Base-by-base conservation (phyloP, 2,329 filamentous ascomycete species). In the Neurospora crassa region DNA sequence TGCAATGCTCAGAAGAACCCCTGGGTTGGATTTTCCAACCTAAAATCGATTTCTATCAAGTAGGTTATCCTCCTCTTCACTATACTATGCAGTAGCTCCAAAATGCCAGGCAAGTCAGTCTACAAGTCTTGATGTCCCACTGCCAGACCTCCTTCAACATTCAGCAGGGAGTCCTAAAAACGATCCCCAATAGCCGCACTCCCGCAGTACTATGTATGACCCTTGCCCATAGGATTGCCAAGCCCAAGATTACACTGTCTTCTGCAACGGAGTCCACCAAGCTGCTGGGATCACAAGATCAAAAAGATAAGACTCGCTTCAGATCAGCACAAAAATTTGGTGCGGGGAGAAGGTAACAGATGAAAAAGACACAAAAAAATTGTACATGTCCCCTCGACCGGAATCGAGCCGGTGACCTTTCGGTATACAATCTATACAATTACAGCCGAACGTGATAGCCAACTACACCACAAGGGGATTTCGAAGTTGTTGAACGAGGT, bases 391-490 rank as follows among this genome's bases (percentile, higher is more conserved):
- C 40, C 40, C 40, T 40, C 34, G 34, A 37, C 34, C 34, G 34
- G 34, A 37, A 37, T 37, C 34, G 34, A 37, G 34, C 34, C 34
- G 34, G 34, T 37, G 34, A 37, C 34, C 34, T 37, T 37, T 37
- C 34, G 34, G 34, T 37, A 37, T 37, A 37, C 34, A 37, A 37
- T 37, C 34, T 37, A 8, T 37, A 37, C 34, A 37, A 37, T 37
- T 37, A 37, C 34, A 37, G 34, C 34, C 34, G 34, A 37, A 37
- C 34, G 47, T 59, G 47, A 59, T 59, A 59, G 12, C 53, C 53
- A 63, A 63, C 53, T 63, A 63, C 53, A 63, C 53, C 53, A 63
- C 53, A 63, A 63, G 53, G 53, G 53, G 53, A n/a, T 63, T 63
- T 34, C 16, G 8, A 34, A 8, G 14, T 34, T 59, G 14, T 59